Evolutionary conservation across 2,329 filamentous ascomycete species (phyloP), one percentile per base, ranked within the genome.

Genomic region (Pseudopithomyces maydicus): DNA sequence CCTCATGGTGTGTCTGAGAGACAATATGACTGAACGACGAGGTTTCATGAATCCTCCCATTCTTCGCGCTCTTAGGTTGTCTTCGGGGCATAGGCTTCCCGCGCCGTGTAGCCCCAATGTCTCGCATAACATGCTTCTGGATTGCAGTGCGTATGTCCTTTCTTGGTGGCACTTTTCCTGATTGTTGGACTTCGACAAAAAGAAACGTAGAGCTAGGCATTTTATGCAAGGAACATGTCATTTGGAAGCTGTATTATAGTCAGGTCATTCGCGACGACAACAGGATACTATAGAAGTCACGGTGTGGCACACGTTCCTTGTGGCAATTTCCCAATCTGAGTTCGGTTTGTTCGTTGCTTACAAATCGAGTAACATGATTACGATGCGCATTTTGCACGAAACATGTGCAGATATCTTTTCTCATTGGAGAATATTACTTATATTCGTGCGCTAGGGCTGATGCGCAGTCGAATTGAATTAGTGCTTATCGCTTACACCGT

Each of bases 41-140:
- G 47, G 54, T 39, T 46, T 56, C 46, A 36, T 52, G 54, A n/a
- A n/a, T n/a, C n/a, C n/a, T n/a, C n/a, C n/a, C n/a, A n/a, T n/a
- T n/a, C 46, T 56, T 56, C 46, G 51, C 51, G 54, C 54, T 52
- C 47, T 56, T 36, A 52, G 52, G 54, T 52, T 56, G 54, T 51
- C 46, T 56, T 52, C 39, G 54, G 52, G 48, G 48, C 26, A 48
- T 48, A 52, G 54, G 54, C 48, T 57, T 39, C 35, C 54, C 54
- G 48, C 54, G 54, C 54, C 54, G 54, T 47, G 54, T 48, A 57
- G 48, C 49, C 48, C 54, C 54, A 57, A 57, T 57, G 54, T 57
- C 54, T 20, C 54, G 54, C 54, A 57, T 57, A 48, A 57, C 54
- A 53, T 57, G 54, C 42, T 57, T 57, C 43, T 57, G 54, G 41